phyloP scores from a whole-genome alignment of 2,329 filamentous ascomycete genomes.

The Colletotrichum orchidophilum region DNA sequence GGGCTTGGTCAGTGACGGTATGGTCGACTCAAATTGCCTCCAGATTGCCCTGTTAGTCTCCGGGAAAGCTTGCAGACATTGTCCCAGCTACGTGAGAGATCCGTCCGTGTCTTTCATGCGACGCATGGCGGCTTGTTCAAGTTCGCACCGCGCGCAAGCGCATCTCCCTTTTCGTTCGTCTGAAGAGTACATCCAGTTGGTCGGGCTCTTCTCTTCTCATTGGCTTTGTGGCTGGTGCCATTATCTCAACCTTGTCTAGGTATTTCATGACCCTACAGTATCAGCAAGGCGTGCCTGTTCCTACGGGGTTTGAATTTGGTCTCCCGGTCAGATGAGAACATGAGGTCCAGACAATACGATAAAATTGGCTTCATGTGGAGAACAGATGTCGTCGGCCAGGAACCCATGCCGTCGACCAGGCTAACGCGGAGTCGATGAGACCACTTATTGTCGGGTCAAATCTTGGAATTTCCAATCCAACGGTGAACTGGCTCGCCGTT shows the following conservation, averaged over 20 bases:
- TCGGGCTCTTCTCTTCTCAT: too few species aligned
- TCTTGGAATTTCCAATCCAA: neutral
- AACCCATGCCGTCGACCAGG: conserved; percentile 2
- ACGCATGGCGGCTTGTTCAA: neutral
- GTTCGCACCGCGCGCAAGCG: neutral
- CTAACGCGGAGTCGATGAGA: conserved; percentile 1
- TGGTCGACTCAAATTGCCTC: conserved; percentile 18
- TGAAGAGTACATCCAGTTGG: neutral
- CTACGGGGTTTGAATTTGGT: neutral
- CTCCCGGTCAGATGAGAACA: conserved; percentile 14
- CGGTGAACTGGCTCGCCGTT: conserved; percentile 5
- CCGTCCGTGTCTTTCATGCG: neutral
- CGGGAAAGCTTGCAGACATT: neutral
- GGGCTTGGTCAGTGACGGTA: conserved; percentile 1
- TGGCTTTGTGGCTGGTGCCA: neutral
- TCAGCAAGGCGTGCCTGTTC: neutral
- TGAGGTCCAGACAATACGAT: conserved; percentile 11
- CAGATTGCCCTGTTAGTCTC: neutral
- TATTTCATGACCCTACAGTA: neutral
- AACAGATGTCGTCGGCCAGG: conserved; percentile 3
- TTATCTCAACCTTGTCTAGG: neutral
- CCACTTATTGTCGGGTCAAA: conserved; percentile 15
- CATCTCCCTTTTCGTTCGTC: neutral
- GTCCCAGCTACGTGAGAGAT: neutral
- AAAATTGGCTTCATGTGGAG: conserved; percentile 13